Percentiles rank a stretch among this genome's conserved stretches.
Evolutionary conservation across 208 protist species (phyloP).

Genomic region (Leishmania gerbilli): DNA sequence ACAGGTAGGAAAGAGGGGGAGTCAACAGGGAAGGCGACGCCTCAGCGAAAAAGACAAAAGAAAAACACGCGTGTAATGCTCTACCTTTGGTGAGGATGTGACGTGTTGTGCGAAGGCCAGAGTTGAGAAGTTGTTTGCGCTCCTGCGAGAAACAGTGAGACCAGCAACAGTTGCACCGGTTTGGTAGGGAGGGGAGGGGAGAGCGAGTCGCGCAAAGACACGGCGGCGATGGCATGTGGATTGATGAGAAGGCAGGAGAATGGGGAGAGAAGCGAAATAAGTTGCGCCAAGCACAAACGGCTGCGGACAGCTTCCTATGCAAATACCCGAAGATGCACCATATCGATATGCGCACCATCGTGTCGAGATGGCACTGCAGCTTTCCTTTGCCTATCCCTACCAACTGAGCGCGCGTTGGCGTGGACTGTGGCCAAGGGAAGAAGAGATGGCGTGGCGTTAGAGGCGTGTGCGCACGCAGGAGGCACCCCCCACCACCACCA

Average conservation of each 20-base stretch:
- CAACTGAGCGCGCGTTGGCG: not conserved
- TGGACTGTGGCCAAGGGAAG: not conserved
- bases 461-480: not conserved
- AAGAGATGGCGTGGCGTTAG: not conserved
- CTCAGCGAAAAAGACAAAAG: not conserved
- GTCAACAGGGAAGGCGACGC: not conserved
- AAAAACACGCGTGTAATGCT: not conserved
- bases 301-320: not conserved
- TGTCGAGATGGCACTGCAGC: not conserved
- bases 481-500: not conserved
- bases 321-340: not conserved
- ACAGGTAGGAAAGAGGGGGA: not conserved
- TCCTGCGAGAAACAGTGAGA: not conserved
- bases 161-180: not conserved
- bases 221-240: not conserved
- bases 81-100: not conserved
- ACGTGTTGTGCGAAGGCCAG: not conserved
- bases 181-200: not conserved
- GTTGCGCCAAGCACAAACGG: not conserved
- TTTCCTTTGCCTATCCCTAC: not conserved
- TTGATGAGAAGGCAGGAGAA: too few species aligned
- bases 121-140: not conserved
- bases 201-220: not conserved
- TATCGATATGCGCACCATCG: not conserved
- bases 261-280: not conserved